Conservation (phyloP, 176 grass and related monocot genomes). For the Phoenix dactylifera region DNA sequence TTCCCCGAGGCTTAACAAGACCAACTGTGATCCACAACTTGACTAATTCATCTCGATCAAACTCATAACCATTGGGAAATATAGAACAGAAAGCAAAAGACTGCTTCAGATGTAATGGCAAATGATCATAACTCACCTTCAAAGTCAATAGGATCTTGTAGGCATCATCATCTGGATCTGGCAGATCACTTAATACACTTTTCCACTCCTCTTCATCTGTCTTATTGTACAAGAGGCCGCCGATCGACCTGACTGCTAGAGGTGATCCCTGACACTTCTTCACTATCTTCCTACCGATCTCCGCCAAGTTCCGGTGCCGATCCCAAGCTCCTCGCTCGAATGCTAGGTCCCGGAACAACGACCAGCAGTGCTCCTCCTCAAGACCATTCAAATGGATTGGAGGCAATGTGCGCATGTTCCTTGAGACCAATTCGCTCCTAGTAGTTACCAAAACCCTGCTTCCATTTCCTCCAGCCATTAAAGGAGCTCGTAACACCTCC, state of each 20-base stretch:
- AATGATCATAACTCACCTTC: no score
- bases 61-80: no score
- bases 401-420: background rate
- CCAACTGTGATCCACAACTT: no score
- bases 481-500: conserved; percentile 24
- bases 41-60: no score
- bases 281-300: conserved; percentile 32
- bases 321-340: background rate
- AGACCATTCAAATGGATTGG: conserved; percentile 23
- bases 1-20: no score
- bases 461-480: conserved; percentile 18
- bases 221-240: conserved; percentile 28
- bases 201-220: conserved; percentile 32
- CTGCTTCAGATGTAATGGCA: no score
- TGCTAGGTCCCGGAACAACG: conserved; percentile 17
- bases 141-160: background rate
- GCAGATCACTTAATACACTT: conserved; percentile 33
- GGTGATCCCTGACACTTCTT: conserved; percentile 45
- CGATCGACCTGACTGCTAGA: conserved; percentile 49
- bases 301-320: conserved; percentile 1
- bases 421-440: conserved; percentile 19
- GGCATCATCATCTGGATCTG: conserved; percentile 24
- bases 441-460: conserved; percentile 52
- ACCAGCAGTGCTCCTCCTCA: conserved; percentile 23
- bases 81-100: no score